phyloP scores from a whole-genome alignment of 331 rosid species.

The Saraca asoca region DNA sequence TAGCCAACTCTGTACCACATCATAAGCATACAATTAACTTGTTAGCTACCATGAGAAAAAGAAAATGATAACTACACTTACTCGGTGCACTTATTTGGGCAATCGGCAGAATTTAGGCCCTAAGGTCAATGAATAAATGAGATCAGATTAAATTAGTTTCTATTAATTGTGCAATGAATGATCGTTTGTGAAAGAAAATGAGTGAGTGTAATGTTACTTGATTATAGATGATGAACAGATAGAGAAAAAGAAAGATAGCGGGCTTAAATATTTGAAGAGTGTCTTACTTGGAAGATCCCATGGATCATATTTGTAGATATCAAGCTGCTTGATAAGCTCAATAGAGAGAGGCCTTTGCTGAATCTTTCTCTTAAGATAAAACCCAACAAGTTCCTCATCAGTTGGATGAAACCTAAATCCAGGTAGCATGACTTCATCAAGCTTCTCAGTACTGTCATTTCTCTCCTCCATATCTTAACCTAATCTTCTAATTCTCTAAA shows the following conservation, averaged over 20 bases:
- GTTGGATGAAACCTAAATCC: conserved; percentile 98
- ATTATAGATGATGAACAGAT: too few species aligned
- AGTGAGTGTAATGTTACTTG: too few species aligned
- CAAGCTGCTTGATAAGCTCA: conserved; percentile 88
- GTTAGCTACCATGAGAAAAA: neutral
- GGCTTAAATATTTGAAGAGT: neutral
- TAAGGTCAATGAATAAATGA: too few species aligned
- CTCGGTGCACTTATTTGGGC: too few species aligned
- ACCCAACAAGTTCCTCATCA: conserved; percentile 94
- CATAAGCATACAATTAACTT: neutral
- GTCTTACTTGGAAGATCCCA: conserved; percentile 99
- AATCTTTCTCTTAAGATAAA: conserved; percentile 81
- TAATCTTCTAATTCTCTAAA: conserved; percentile 15
- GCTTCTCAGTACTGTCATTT: conserved; percentile 50
- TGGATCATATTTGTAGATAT: conserved; percentile 90
- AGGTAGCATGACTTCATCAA: conserved; percentile 81
- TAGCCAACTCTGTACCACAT: conserved; percentile 61
- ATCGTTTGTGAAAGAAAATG: too few species aligned
- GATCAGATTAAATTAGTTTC: too few species aligned
- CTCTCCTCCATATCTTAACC: conserved; percentile 56
- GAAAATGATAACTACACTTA: neutral
- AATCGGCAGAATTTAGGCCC: too few species aligned
- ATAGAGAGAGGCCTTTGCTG: conserved; percentile 75
- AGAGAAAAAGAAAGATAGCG: too few species aligned
- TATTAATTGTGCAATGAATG: too few species aligned